phyloP scores from a whole-genome alignment of 2,329 filamentous ascomycete genomes.

The Paramyrothecium sp. region DNA sequence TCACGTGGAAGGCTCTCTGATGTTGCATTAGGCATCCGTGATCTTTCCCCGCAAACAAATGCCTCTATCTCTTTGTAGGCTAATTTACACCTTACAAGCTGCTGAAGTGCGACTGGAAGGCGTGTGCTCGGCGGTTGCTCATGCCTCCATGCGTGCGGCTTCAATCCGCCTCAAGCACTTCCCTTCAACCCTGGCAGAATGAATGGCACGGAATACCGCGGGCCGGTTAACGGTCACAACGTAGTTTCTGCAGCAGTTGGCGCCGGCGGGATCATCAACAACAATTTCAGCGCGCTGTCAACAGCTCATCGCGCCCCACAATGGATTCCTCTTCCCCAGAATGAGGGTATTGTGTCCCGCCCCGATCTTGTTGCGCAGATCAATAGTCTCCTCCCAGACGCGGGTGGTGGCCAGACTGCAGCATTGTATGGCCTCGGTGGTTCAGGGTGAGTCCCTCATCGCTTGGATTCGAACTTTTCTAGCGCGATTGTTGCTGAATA shows the following conservation, averaged over 20 bases:
- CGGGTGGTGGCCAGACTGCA: background rate
- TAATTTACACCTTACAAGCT: no score
- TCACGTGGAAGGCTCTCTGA: no score
- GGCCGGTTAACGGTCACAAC: background rate
- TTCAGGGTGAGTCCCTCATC: constrained; percentile 9
- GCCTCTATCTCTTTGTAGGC: no score
- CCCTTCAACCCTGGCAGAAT: background rate
- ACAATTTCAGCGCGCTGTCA: background rate
- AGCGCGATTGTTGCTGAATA: no score
- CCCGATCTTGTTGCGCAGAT: constrained; percentile 6
- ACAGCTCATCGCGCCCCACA: background rate
- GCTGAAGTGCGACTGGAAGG: no score
- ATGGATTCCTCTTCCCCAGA: constrained; percentile 10
- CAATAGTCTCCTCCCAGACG: background rate
- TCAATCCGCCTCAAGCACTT: background rate
- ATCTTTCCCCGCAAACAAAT: no score
- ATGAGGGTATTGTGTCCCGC: constrained; percentile 9
- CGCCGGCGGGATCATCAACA: background rate
- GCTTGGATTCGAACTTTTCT: no score
- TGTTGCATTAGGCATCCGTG: no score
- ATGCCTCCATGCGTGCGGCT: background rate
- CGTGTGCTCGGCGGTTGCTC: background rate
- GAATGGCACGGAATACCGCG: background rate
- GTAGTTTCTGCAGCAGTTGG: background rate
- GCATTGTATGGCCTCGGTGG: constrained; percentile 13